phyloP scores from a whole-genome alignment of 768 basidiomycete species.

The Suillus alpinus region DNA sequence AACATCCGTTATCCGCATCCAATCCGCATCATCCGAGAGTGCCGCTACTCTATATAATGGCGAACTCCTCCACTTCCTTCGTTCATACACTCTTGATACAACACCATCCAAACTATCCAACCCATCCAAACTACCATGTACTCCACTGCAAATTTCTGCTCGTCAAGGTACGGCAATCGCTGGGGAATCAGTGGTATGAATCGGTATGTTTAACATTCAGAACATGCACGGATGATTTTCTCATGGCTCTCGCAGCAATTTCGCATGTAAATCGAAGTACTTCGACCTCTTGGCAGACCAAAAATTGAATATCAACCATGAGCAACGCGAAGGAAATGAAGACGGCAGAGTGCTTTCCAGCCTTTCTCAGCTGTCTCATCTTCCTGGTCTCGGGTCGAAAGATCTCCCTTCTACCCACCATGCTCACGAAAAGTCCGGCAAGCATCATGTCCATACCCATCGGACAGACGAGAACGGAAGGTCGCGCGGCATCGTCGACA shows the following conservation, averaged over 20 bases:
- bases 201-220: slow-evolving; percentile 56
- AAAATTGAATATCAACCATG: slow-evolving; percentile 85
- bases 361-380: slow-evolving; percentile 77
- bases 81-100: neutral
- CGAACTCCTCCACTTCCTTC: neutral
- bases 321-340: slow-evolving; percentile 36
- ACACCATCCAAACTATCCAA: neutral
- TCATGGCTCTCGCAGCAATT: slow-evolving; percentile 64
- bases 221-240: neutral
- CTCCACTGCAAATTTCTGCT: slow-evolving; percentile 9
- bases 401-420: slow-evolving; percentile 70
- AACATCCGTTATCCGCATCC: neutral
- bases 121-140: neutral
- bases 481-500: slow-evolving; percentile 94
- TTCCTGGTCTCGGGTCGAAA: slow-evolving; percentile 80
- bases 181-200: slow-evolving; percentile 98
- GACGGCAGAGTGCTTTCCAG: slow-evolving; percentile 58
- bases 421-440: slow-evolving; percentile 81
- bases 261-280: slow-evolving; percentile 87
- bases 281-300: slow-evolving; percentile 97
- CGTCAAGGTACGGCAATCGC: slow-evolving; percentile 93
- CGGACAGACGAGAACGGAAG: slow-evolving; percentile 83
- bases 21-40: neutral
- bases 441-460: slow-evolving; percentile 89
- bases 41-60: neutral